Percentiles rank a stretch among this genome's conserved stretches.
Evolutionary conservation across 202 grass and related monocot species (phyloP).

Genomic region (Saccharum hybrid): DNA sequence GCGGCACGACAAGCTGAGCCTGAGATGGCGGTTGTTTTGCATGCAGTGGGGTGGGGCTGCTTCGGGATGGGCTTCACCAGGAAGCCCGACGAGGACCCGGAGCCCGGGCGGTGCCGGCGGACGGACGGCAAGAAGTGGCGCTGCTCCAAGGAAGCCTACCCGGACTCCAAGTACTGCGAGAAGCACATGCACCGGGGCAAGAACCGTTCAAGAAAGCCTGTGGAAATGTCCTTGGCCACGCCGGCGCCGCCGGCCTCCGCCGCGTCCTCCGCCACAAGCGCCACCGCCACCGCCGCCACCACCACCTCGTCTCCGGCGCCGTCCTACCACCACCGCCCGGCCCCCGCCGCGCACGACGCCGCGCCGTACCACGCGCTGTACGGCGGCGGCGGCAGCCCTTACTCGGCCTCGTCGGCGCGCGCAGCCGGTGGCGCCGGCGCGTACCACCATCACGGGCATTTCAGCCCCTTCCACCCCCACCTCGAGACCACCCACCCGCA

Average conservation of each 20-base stretch:
- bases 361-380: slow-evolving; percentile 46
- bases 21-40: background rate
- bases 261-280: slow-evolving; percentile 39
- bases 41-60: slow-evolving; percentile 80
- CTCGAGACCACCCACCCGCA: slow-evolving; percentile 64
- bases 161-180: slow-evolving; percentile 97
- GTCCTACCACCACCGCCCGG: slow-evolving; percentile 33
- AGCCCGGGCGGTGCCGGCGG: slow-evolving; percentile 82
- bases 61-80: slow-evolving; percentile 77
- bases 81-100: slow-evolving; percentile 90
- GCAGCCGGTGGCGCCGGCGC: background rate
- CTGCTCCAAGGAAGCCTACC: slow-evolving; percentile 90
- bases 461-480: slow-evolving; percentile 63
- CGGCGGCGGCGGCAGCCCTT: slow-evolving; percentile 40
- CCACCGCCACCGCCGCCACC: slow-evolving; percentile 37
- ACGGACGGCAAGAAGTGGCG: slow-evolving; percentile 99
- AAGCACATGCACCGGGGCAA: slow-evolving; percentile 99
- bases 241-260: slow-evolving; percentile 33
- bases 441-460: slow-evolving; percentile 50
- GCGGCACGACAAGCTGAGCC: background rate
- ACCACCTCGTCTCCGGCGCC: slow-evolving; percentile 41
- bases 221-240: slow-evolving; percentile 95
- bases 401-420: slow-evolving; percentile 6
- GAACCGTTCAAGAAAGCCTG: slow-evolving; percentile 99
- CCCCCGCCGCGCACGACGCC: background rate